Conservation (phyloP, 1,284 basidiomycete genomes). For the Cryptococcus sp. region DNA sequence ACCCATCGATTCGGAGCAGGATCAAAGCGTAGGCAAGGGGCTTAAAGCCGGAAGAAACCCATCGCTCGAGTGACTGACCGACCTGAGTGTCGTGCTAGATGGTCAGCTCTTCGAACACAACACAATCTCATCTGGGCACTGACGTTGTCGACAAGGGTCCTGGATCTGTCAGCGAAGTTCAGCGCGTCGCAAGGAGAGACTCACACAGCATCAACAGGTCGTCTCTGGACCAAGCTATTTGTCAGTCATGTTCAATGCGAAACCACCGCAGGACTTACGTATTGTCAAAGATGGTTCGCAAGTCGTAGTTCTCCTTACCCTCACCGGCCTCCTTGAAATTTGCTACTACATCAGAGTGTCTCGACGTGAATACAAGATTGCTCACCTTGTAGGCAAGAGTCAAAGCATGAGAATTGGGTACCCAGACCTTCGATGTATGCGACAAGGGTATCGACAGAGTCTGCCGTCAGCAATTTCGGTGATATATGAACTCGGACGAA, state of each 20-base stretch:
- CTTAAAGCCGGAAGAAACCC: constrained; percentile 56
- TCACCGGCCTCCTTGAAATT: constrained; percentile 57
- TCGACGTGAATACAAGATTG: background rate
- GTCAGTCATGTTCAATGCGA: background rate
- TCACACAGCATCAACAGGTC: constrained; percentile 57
- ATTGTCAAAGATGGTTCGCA: constrained; percentile 56
- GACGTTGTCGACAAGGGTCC: constrained; percentile 55
- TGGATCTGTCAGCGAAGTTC: constrained; percentile 7
- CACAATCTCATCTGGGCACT: constrained; percentile 5
- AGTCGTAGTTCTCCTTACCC: constrained; percentile 51
- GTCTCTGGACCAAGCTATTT: constrained; percentile 50
- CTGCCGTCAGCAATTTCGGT: constrained; percentile 10
- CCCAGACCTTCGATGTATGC: constrained; percentile 47
- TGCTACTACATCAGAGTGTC: constrained; percentile 13
- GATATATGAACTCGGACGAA: constrained; percentile 6
- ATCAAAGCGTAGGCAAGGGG: constrained; percentile 75
- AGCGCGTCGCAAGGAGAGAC: constrained; percentile 8
- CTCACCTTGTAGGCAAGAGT: constrained; percentile 53
- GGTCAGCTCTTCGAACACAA: background rate
- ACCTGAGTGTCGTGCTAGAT: constrained; percentile 53
- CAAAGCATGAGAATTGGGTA: constrained; percentile 57
- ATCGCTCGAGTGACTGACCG: constrained; percentile 55
- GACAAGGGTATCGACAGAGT: constrained; percentile 41
- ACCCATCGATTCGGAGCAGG: constrained; percentile 73
- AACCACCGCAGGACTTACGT: constrained; percentile 27